Evolutionary conservation across 495 filamentous ascomycete species (phyloP), one percentile per base, ranked within the genome.

Genomic region (Lasiosphaeris hirsuta): DNA sequence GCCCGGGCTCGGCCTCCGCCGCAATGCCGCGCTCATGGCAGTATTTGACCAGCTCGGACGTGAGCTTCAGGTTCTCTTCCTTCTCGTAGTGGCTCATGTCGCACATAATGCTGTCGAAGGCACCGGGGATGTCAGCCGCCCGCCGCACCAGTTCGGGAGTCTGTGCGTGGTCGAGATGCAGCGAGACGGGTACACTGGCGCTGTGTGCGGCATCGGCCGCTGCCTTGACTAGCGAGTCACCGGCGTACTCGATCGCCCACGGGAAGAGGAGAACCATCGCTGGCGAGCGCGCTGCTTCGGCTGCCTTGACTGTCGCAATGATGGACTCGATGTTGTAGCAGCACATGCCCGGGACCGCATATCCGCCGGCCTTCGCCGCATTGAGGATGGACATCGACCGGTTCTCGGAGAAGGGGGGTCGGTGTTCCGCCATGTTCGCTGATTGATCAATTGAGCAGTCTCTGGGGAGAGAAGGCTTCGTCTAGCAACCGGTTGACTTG

Each of bases 321-420:
- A 92, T 88, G 63, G 84, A 85, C 76, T 92, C 89, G 66, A 90
- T 80, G 77, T 92, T 92, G 83, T 95, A 95, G 78, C 83, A 87
- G 75, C 86, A 90, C 83, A 90, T 88, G 58, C 82, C 87, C 1
- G 87, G 83, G 15, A 92, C 79, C 62, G 80, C 88, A 72, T 90
- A 91, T 19, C 84, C 77, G 63, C 82, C 80, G 13, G 76, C 69
- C 53, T 80, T 77, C 54, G 88, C 88, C 53, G 81, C 81, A 70
- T 86, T 80, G 63, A 91, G 83, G 69, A 91, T 86, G 60, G 74
- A 63, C 68, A 87, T 77, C 54, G 86, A 84, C 64, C 83, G 83
- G 75, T 90, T 90, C 64, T 81, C 58, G 44, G 68, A 64, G 50
- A 78, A 62, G 10, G 70, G 75, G 54, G 76, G 77, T 60, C 78